Conservation (phyloP, 371 early-diverging fungal species). For the Mucor ambiguus region DNA sequence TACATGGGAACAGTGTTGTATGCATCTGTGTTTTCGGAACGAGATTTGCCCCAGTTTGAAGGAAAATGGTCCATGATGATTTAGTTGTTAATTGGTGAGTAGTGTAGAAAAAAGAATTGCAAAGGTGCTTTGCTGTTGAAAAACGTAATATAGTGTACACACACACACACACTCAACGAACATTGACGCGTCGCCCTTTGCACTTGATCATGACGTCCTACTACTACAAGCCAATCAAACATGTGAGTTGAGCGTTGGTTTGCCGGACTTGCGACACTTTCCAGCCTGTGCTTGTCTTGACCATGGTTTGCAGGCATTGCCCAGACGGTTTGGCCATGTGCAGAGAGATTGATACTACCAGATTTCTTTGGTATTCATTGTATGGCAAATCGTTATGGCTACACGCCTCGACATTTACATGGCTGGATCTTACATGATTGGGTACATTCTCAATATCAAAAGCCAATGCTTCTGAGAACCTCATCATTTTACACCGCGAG, state of each 20-base stretch:
- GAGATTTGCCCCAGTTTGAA: constrained; percentile 83
- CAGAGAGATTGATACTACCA: background rate
- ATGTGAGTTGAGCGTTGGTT: background rate
- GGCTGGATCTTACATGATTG: background rate
- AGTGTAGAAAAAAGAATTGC: constrained; percentile 1
- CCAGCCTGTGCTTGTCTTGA: background rate
- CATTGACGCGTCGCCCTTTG: constrained; percentile 9
- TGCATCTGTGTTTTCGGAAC: constrained; percentile 60
- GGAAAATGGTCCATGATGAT: constrained; percentile 79
- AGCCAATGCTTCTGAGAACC: background rate
- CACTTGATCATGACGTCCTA: constrained; percentile 3
- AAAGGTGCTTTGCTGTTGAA: background rate
- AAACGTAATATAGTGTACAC: constrained; percentile 5
- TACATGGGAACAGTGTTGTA: constrained; percentile 65
- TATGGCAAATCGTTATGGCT: no score
- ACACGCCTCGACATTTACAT: background rate
- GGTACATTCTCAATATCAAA: background rate
- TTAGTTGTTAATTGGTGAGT: background rate
- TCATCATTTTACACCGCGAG: background rate
- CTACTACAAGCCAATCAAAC: constrained; percentile 1
- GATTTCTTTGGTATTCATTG: background rate
- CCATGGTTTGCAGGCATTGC: background rate
- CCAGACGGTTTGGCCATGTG: background rate
- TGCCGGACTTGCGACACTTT: background rate
- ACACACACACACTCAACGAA: background rate